phyloP scores from a whole-genome alignment of 352 stramenopile species.

The Phytopythium delawarense region DNA sequence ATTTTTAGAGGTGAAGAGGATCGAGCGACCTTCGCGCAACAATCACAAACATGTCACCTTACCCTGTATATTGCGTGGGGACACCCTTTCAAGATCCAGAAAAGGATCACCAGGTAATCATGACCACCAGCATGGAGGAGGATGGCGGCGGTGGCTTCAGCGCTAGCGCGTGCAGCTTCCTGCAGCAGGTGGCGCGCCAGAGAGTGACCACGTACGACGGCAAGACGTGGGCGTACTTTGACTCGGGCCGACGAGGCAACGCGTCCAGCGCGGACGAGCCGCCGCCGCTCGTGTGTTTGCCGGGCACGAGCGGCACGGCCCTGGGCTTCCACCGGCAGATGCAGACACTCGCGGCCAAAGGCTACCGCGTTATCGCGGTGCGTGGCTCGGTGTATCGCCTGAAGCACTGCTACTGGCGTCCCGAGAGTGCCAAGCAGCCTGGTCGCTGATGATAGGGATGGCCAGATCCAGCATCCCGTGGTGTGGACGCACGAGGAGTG shows the following conservation, averaged over 20 bases:
- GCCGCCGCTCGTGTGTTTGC: slow-evolving; percentile 58
- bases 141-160: background rate
- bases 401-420: background rate
- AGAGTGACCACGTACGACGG: slow-evolving; percentile 74
- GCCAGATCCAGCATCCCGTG: slow-evolving; percentile 57
- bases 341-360: slow-evolving; percentile 40
- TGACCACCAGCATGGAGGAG: slow-evolving; percentile 10
- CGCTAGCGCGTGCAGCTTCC: slow-evolving; percentile 43
- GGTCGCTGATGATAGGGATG: slow-evolving; percentile 1
- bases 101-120: too few relatives aligned
- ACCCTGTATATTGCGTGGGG: too few relatives aligned
- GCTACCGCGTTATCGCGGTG: slow-evolving; percentile 64
- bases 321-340: slow-evolving; percentile 61
- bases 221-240: slow-evolving; percentile 76
- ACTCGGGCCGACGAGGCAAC: slow-evolving; percentile 40
- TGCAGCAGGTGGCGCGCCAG: slow-evolving; percentile 56
- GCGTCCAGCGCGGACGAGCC: slow-evolving; percentile 11
- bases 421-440: background rate
- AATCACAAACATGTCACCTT: too few relatives aligned
- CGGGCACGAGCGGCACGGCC: slow-evolving; percentile 45
- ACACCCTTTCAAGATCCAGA: too few relatives aligned
- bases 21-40: too few relatives aligned
- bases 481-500: slow-evolving; percentile 81
- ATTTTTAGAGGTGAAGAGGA: too few relatives aligned
- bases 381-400: background rate